Evolutionary conservation across 2,329 filamentous ascomycete species (phyloP).

Genomic region (Fusarium camptoceras): DNA sequence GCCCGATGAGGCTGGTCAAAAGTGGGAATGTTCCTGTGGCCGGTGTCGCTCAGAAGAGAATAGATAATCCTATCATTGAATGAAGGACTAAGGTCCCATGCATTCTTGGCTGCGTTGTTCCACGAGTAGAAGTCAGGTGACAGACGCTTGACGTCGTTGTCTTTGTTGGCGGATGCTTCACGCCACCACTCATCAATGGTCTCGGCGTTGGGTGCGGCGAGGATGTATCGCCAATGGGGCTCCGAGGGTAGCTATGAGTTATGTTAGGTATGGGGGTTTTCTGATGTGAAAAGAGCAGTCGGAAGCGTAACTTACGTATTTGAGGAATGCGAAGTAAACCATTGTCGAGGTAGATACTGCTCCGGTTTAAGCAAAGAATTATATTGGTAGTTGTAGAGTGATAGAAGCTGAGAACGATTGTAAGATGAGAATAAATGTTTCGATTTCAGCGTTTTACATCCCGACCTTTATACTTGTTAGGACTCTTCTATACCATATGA

Average conservation of each 20-base stretch:
- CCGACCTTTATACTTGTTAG: no score
- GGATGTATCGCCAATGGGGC: neutral
- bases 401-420: no score
- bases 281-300: no score
- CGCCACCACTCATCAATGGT: conserved; percentile 21
- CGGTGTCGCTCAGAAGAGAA: no score
- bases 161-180: neutral
- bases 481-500: no score
- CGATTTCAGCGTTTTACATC: neutral
- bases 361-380: neutral
- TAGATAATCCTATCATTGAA: no score
- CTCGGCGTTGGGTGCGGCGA: conserved; percentile 2
- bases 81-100: no score
- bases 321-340: conserved; percentile 15
- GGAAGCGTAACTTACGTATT: neutral
- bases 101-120: no score
- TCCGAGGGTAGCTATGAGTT: no score
- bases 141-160: neutral
- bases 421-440: no score
- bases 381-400: rapidly evolving
- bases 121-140: neutral
- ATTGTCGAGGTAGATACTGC: neutral
- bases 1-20: neutral
- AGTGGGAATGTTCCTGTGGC: neutral
- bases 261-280: no score